Conservation (phyloP, 805 yeast species). For the Saturnispora zaruensis region DNA sequence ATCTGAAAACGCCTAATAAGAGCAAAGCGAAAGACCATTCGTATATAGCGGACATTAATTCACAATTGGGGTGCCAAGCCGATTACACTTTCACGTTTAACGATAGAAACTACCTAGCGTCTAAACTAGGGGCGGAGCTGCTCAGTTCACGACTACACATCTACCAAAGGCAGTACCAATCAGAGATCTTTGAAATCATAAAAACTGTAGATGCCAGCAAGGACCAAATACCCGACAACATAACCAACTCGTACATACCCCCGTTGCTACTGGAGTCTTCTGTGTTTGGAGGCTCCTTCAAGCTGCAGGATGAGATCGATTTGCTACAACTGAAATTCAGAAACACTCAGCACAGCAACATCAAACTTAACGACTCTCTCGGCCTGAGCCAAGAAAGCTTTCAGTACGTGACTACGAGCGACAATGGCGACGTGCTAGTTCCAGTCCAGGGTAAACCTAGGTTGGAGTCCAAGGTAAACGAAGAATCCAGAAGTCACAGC, state of each 20-base stretch:
- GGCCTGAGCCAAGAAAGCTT: constrained; percentile 15
- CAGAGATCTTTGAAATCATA: constrained; percentile 2
- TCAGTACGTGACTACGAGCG: constrained; percentile 18
- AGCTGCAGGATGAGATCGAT: background rate
- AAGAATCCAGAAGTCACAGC: background rate
- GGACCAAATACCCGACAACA: background rate
- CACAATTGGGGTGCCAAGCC: background rate
- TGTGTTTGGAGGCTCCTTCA: background rate
- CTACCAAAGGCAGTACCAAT: background rate
- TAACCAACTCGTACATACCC: background rate
- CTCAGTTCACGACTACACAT: background rate
- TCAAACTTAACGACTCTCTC: background rate
- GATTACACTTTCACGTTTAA: background rate
- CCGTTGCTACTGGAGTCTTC: background rate
- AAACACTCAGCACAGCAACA: background rate
- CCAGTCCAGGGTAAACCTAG: background rate
- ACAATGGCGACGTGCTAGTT: constrained; percentile 18
- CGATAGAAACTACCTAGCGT: constrained; percentile 1
- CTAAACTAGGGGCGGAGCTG: background rate
- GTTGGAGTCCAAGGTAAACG: background rate
- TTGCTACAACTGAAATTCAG: background rate
- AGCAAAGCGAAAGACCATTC: background rate
- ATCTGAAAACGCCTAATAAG: constrained; percentile 1
- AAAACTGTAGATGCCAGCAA: background rate
- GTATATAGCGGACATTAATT: background rate